phyloP scores from a whole-genome alignment of 2,329 filamentous ascomycete species.

The Colletotrichum noveboracense region DNA sequence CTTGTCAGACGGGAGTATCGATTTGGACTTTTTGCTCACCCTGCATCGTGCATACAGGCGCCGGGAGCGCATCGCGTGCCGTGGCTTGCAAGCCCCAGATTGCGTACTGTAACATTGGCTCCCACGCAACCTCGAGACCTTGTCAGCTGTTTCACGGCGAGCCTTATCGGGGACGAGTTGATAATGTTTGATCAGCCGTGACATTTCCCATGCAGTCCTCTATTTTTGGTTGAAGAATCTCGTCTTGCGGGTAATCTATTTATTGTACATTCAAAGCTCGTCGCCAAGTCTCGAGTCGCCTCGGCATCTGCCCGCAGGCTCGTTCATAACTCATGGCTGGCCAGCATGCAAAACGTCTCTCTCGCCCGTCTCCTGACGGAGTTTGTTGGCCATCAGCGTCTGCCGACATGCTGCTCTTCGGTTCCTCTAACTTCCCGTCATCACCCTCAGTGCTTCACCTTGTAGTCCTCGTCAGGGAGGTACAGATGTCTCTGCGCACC shows the following conservation, averaged over 20 bases:
- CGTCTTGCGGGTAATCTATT: slow-evolving; percentile 21
- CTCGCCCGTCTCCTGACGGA: not conserved
- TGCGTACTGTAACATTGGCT: not conserved
- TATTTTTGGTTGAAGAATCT: not conserved
- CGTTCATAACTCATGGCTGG: slow-evolving; percentile 13
- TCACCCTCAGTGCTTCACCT: slow-evolving; percentile 61
- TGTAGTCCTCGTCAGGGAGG: slow-evolving; percentile 90
- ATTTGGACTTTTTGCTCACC: not conserved
- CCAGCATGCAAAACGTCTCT: not conserved
- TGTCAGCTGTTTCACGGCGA: not conserved
- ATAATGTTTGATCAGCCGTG: not conserved
- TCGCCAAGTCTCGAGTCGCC: slow-evolving; percentile 9
- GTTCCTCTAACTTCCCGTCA: slow-evolving; percentile 14
- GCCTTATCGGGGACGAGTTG: not conserved
- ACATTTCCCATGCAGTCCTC: not conserved
- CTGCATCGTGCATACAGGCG: slow-evolving; percentile 16
- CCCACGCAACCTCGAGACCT: not conserved
- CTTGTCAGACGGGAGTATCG: not conserved
- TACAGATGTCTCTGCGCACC: slow-evolving; percentile 95
- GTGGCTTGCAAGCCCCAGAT: not conserved
- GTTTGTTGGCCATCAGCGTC: not conserved
- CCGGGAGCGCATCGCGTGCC: not conserved
- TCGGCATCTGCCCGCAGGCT: slow-evolving; percentile 1
- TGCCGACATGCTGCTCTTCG: not conserved
- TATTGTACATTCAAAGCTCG: slow-evolving; percentile 21